Evolutionary conservation across 306 rosid genomes (phyloP).

Genomic region (Inga oerstediana): DNA sequence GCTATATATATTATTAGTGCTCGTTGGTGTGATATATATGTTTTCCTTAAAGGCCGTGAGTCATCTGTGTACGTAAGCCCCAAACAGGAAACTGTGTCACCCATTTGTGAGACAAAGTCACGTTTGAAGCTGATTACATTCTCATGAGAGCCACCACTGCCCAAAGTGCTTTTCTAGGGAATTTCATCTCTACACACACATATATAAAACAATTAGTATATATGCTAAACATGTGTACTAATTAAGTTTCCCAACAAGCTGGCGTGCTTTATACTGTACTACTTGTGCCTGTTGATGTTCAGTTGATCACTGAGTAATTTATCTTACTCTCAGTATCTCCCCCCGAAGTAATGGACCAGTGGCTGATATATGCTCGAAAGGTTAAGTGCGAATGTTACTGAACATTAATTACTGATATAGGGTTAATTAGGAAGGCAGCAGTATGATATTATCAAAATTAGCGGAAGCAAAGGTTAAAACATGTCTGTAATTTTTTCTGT

Average conservation of each 20-base stretch:
- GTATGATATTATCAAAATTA: slow-evolving; percentile 33
- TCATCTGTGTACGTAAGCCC: not conserved
- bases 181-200: not conserved
- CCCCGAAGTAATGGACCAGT: not conserved
- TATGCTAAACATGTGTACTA: not conserved
- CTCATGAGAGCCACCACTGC: not conserved
- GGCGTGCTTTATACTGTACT: not conserved
- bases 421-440: slow-evolving; percentile 5
- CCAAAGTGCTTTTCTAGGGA: not conserved
- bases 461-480: slow-evolving; percentile 17
- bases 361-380: not conserved
- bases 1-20: not conserved
- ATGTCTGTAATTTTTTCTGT: not conserved
- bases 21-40: not conserved
- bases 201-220: not conserved
- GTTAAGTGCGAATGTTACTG: not conserved
- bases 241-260: not conserved
- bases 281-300: not conserved
- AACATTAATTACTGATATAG: too few species aligned
- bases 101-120: not conserved
- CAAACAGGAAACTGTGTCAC: not conserved
- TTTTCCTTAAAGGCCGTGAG: not conserved
- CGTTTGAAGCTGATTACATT: not conserved
- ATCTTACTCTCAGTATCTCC: not conserved
- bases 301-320: not conserved